phyloP scores from a whole-genome alignment of 306 rosid species.

The Pterocarpus santalinus region DNA sequence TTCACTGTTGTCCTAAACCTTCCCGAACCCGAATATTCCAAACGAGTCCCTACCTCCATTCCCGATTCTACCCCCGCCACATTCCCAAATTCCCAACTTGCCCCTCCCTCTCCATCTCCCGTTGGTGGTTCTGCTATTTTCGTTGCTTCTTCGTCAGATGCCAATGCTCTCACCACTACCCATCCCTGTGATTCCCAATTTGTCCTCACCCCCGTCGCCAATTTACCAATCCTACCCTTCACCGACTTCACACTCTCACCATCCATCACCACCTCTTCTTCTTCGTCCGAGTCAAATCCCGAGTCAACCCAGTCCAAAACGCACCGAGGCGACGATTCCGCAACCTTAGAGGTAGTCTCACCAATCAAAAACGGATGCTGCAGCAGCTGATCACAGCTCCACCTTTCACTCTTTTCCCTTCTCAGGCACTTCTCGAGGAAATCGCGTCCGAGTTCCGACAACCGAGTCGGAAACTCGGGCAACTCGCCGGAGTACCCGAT shows the following conservation, averaged over 20 bases:
- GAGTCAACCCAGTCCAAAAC: slow-evolving; percentile 75
- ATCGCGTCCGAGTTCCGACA: slow-evolving; percentile 74
- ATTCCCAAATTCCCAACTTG: slow-evolving; percentile 23
- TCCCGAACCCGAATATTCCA: slow-evolving; percentile 48
- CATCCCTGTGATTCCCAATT: slow-evolving; percentile 83
- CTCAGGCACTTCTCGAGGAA: slow-evolving; percentile 73
- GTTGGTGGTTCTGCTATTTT: not conserved
- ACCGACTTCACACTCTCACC: slow-evolving; percentile 26
- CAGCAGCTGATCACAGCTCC: slow-evolving; percentile 90
- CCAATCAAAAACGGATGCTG: slow-evolving; percentile 76
- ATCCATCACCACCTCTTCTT: slow-evolving; percentile 21
- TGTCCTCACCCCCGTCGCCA: slow-evolving; percentile 56
- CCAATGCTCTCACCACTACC: slow-evolving; percentile 62
- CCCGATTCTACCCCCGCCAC: slow-evolving; percentile 38
- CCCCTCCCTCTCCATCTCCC: slow-evolving; percentile 37
- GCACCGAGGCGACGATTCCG: slow-evolving; percentile 81
- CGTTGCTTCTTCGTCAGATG: slow-evolving; percentile 34
- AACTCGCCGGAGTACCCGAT: slow-evolving; percentile 66
- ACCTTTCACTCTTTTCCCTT: slow-evolving; percentile 61
- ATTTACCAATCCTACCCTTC: slow-evolving; percentile 60
- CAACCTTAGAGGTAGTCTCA: slow-evolving; percentile 8
- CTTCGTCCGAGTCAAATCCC: slow-evolving; percentile 48
- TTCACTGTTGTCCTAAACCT: slow-evolving; percentile 7
- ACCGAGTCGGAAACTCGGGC: slow-evolving; percentile 62
- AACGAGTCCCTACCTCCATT: slow-evolving; percentile 27